Base-by-base conservation (phyloP, 345 rosid genomes). In the Eucalyptus guilfoylei region DNA sequence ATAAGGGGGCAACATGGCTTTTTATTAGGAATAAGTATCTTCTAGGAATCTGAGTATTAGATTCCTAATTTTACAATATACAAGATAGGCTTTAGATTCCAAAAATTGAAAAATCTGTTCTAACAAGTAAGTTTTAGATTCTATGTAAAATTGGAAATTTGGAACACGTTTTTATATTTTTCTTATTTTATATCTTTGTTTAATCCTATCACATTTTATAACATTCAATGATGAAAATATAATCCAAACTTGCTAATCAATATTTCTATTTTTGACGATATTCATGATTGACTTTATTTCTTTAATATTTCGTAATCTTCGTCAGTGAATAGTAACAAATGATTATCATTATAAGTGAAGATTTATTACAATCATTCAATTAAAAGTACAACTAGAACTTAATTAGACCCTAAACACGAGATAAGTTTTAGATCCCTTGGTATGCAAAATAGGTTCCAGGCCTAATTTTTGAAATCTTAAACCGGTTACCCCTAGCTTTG, bases 141-240 rank as follows among this genome's bases (percentile, higher is more conserved):
- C 4, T 17, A 17, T 0, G 2, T 52, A 19, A 0, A 0, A 52
- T 0, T 52, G 5, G 0, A 52, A 19, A 52, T 52, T 0, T 2
- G 0, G 2, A 19, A 19, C 0, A 19, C 0, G 0, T 1, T 21
- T 52, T 19, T 52, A 0, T 52, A 0, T 52, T 52, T 52, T 21
- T 52, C 26, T 52, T 52, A 52, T 52, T 52, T 52, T 52, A 52
- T 52, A 0, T 55, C 1, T 55, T 55, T 55, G 6, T 1, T 4
- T 0, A 55, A 24, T 24, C 62, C 62, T 55, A 9, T 24, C 12
- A 55, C 5, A 0, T 55, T 55, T 9, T 0, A 54, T 54, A 23
- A 9, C 2, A 23, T 23, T 2, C 0, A 54, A 54, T 23, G 0
- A 54, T 21, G 2, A 21, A 0, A 52, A 9, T 19, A 0, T 52